phyloP scores from a whole-genome alignment of 148 eudicot species.

The Amaranthus cruentus region DNA sequence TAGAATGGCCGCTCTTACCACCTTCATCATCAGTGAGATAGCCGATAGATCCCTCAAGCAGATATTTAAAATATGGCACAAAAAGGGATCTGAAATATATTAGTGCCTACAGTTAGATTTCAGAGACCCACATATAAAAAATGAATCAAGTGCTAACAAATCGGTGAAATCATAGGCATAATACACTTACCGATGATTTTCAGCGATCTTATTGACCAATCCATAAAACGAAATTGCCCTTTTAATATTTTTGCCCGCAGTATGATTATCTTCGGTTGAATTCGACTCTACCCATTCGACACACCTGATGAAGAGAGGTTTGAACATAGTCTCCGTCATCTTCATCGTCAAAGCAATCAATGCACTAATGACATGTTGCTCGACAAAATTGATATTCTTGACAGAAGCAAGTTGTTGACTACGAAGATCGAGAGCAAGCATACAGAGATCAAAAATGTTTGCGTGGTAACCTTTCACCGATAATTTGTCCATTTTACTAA shows the following conservation, averaged over 20 bases:
- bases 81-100: constrained; percentile 60
- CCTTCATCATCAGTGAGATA: constrained; percentile 49
- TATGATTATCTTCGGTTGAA: constrained; percentile 30
- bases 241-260: constrained; percentile 33
- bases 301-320: constrained; percentile 76
- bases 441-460: constrained; percentile 65
- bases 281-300: constrained; percentile 81
- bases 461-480: constrained; percentile 54
- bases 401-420: constrained; percentile 53
- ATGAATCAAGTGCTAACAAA: background rate
- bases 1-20: constrained; percentile 29
- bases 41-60: constrained; percentile 59
- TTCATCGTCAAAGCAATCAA: constrained; percentile 68
- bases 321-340: constrained; percentile 93
- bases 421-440: constrained; percentile 87
- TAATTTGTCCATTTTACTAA: constrained; percentile 65
- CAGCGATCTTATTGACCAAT: constrained; percentile 72
- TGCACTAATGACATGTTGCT: constrained; percentile 60
- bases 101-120: constrained; percentile 5
- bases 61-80: constrained; percentile 92
- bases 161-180: too few relatives aligned
- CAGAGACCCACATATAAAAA: background rate
- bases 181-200: constrained; percentile 65
- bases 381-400: constrained; percentile 47
- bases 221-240: constrained; percentile 73